Base-by-base conservation (phyloP, 83 land plant species). In the Thuja plicata region DNA sequence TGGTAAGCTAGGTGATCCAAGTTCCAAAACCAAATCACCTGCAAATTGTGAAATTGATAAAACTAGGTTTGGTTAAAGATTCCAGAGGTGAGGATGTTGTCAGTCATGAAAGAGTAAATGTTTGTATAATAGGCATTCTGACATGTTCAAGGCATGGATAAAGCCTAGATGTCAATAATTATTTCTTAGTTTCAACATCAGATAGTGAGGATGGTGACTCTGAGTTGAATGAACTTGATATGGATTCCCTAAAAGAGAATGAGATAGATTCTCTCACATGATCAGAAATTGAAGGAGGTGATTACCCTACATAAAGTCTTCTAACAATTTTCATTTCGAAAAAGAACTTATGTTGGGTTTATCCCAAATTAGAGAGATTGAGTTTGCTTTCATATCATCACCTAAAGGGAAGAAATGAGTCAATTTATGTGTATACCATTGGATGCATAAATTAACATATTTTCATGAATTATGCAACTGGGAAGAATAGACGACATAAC, bases 1-100 rank as follows among this genome's bases (percentile, higher is more conserved):
- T 73, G 88, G 79, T 32, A 87, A 89, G 55, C 87, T 27, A 52
- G 87, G 87, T 27, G 87, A 85, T 38, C 7, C 19, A 8, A 80
- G 46, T 41, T 38, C 84, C 46, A 37, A 12, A 80, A 21, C 27
- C 84, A 80, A 41, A 80, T 37, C 41, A 80, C 19, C 46, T 80
- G 74, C 30, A 71, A 30, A 71, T n/a, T 71, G 74, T 71, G 74
- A 71, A n/a, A n/a, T 2, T 71, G 11, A 71, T 71, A 30, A 71
- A n/a, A 27, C 74, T 1, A 8, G 5, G n/a, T 27, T 71, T n/a
- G 10, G 74, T n/a, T 71, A 30, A 71, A 71, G 74, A 71, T 71
- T 30, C 0, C 32, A 71, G 9, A 71, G 74, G 32, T 71, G 74
- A 27, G 32, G 74, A 71, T 71, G 11, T 30, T 27, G 30, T 71